Conservation (phyloP, 2,329 filamentous ascomycete genomes). For the Pseudogymnoascus sp. region DNA sequence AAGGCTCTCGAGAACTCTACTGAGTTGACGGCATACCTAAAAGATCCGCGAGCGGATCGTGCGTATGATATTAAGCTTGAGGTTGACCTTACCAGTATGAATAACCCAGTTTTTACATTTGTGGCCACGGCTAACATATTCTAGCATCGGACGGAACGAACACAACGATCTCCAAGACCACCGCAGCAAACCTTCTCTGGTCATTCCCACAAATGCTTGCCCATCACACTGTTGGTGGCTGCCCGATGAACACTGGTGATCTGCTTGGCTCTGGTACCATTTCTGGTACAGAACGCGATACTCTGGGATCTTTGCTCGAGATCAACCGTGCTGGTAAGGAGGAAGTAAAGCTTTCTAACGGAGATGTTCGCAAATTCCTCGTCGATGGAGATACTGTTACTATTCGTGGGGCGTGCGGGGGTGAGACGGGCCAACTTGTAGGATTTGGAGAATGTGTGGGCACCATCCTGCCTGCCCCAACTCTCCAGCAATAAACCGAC, state of each 20-base stretch:
- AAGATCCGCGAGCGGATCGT: conserved; percentile 49
- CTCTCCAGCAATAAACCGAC: background rate
- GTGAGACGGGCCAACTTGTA: conserved; percentile 55
- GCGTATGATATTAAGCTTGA: conserved; percentile 64
- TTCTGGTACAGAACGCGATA: conserved; percentile 49
- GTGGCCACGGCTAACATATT: background rate
- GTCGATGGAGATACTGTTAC: conserved; percentile 66
- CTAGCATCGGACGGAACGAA: conserved; percentile 37
- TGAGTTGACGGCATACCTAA: conserved; percentile 54
- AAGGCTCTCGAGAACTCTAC: conserved; percentile 47
- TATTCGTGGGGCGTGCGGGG: conserved; percentile 57
- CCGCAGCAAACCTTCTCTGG: conserved; percentile 63
- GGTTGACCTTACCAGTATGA: conserved; percentile 53
- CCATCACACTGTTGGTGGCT: conserved; percentile 70
- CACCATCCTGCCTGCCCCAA: conserved; percentile 37
- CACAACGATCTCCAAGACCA: conserved; percentile 53
- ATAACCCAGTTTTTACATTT: background rate
- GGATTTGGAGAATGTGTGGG: conserved; percentile 71
- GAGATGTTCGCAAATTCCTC: conserved; percentile 62
- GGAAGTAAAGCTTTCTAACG: conserved; percentile 51
- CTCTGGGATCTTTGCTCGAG: conserved; percentile 64
- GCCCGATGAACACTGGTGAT: conserved; percentile 65
- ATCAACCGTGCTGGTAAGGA: conserved; percentile 63
- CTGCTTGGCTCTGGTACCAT: conserved; percentile 75
- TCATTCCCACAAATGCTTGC: conserved; percentile 78